A percentile compares a stretch with the other conserved stretches of the same genome.
These are phyloP conservation scores for Geotrichum armillariae DNA, from an alignment of 1,139 yeast genomes.

Conservation along the genomic window DNA sequence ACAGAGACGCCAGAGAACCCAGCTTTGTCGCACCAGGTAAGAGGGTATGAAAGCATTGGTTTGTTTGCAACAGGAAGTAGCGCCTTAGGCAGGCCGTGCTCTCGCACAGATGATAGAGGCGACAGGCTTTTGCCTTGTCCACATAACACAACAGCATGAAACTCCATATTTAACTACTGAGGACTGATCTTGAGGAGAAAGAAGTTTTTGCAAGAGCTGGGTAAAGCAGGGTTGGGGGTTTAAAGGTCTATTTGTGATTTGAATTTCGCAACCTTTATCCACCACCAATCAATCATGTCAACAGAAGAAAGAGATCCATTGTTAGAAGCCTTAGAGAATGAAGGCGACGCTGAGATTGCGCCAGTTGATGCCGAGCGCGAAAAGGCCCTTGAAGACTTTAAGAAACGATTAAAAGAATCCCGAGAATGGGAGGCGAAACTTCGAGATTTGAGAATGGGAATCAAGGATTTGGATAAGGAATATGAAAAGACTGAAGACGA, in stretches of 20 bases:
- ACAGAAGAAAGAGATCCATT: constrained; percentile 36
- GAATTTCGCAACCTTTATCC: background rate
- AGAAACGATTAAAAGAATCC: constrained; percentile 86
- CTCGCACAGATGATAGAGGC: constrained; percentile 63
- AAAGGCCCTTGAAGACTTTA: constrained; percentile 75
- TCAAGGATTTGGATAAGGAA: constrained; percentile 80
- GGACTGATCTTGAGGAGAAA: background rate
- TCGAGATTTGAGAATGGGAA: constrained; percentile 78
- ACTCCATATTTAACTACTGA: constrained; percentile 54
- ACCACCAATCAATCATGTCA: constrained; percentile 10
- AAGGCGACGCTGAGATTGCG: constrained; percentile 24
- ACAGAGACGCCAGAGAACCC: constrained; percentile 30
- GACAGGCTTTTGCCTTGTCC: constrained; percentile 74
- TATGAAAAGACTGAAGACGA: constrained; percentile 95
- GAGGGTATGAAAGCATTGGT: constrained; percentile 85
- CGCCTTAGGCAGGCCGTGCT: constrained; percentile 74
- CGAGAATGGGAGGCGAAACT: constrained; percentile 93
- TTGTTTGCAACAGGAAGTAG: constrained; percentile 84
- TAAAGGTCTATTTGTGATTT: background rate
- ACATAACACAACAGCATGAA: constrained; percentile 87
- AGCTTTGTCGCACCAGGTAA: constrained; percentile 93
- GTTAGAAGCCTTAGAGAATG: constrained; percentile 35
- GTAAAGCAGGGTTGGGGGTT: background rate
- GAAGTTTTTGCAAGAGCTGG: constrained; percentile 4
- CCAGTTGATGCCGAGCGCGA: constrained; percentile 70